phyloP scores from a whole-genome alignment of 1,284 basidiomycete species.

The Microbotryomycetes sp. region DNA sequence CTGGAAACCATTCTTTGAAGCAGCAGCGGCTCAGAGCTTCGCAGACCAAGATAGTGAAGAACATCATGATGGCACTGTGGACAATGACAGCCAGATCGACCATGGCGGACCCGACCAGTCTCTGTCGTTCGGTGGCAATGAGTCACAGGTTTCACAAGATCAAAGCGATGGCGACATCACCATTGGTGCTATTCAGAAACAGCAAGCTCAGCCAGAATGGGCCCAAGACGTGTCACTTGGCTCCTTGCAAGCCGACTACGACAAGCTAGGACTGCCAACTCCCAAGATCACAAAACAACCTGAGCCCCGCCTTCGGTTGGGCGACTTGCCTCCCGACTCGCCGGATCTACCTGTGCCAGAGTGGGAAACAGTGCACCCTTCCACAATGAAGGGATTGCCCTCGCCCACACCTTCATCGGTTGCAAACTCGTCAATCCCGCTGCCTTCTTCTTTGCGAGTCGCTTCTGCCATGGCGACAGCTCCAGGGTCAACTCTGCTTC shows the following conservation, averaged over 20 bases:
- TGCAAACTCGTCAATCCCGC: neutral
- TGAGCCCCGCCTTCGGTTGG: slow-evolving; percentile 11
- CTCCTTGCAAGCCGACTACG: slow-evolving; percentile 13
- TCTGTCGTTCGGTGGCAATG: slow-evolving; percentile 3
- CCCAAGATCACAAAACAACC: neutral
- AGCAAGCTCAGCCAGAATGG: neutral
- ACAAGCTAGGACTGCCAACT: slow-evolving; percentile 10
- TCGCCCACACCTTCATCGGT: slow-evolving; percentile 1
- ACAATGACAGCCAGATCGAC: slow-evolving; percentile 2
- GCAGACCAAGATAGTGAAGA: slow-evolving; percentile 12
- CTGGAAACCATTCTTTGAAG: slow-evolving; percentile 37
- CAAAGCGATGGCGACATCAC: neutral
- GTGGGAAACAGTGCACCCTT: slow-evolving; percentile 27
- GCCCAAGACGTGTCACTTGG: neutral
- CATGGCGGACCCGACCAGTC: slow-evolving; percentile 3
- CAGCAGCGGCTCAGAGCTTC: slow-evolving; percentile 25
- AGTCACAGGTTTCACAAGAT: neutral
- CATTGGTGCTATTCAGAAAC: neutral
- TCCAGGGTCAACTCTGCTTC: neutral
- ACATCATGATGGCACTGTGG: slow-evolving; percentile 8
- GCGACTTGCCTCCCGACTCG: slow-evolving; percentile 35
- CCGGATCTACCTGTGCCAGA: slow-evolving; percentile 34
- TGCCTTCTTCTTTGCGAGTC: slow-evolving; percentile 1
- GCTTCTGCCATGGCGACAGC: slow-evolving; percentile 1
- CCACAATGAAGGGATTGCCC: neutral